phyloP scores from a whole-genome alignment of 768 basidiomycete species.

The Paxillus involutus region DNA sequence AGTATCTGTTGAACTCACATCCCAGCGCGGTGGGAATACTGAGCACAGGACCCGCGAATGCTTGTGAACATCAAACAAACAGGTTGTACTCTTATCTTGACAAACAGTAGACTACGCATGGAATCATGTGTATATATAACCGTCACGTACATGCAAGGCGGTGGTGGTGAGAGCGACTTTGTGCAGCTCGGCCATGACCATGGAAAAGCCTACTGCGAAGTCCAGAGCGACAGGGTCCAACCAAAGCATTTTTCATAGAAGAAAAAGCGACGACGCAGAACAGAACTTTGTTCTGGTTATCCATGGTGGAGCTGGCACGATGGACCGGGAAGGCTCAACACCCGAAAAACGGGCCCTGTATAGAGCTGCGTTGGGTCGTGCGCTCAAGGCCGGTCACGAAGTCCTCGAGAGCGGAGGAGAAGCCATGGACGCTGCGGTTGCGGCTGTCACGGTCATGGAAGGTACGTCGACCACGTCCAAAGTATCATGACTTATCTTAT shows the following conservation, averaged over 20 bases:
- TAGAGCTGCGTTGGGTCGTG: conserved; percentile 49
- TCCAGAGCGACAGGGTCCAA: background rate
- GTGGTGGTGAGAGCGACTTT: too few relatives aligned
- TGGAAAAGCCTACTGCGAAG: background rate
- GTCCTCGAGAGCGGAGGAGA: conserved; percentile 69
- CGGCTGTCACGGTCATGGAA: conserved; percentile 74
- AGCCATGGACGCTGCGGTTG: conserved; percentile 80
- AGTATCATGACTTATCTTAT: background rate
- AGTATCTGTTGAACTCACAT: too few relatives aligned
- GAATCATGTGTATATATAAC: too few relatives aligned
- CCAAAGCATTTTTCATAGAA: conserved; percentile 1
- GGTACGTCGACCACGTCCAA: conserved; percentile 38
- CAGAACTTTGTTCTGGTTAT: conserved; percentile 54
- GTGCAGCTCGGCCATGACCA: conserved; percentile 6
- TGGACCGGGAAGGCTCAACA: conserved; percentile 55
- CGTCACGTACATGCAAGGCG: too few relatives aligned
- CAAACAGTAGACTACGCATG: too few relatives aligned
- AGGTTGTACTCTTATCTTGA: too few relatives aligned
- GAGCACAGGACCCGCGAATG: too few relatives aligned
- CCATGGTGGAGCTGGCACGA: conserved; percentile 80
- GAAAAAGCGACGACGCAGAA: conserved; percentile 2
- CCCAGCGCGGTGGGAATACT: too few relatives aligned
- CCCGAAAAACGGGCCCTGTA: conserved; percentile 61
- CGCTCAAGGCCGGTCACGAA: conserved; percentile 61
- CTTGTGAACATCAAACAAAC: too few relatives aligned